A percentile compares a stretch with the other conserved stretches of the same genome.
phyloP scores from a whole-genome alignment of 2,329 filamentous ascomycete species.

The Sporothrix brunneoviolacea region DNA sequence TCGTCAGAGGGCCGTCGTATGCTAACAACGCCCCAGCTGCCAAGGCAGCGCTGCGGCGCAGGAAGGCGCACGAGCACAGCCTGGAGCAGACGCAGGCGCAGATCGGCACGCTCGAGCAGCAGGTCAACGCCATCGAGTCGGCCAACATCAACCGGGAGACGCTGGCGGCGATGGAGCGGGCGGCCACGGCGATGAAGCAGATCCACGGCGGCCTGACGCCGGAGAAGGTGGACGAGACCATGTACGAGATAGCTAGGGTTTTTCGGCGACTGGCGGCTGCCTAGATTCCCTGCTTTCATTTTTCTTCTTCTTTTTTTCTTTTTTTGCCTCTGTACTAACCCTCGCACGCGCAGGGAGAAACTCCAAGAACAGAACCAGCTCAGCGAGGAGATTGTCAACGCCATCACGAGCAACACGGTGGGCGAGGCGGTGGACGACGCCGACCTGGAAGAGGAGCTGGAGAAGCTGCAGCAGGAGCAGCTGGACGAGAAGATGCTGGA shows the following conservation, averaged over 20 bases:
- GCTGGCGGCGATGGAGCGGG: slow-evolving; percentile 85
- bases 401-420: slow-evolving; percentile 66
- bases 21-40: too few species aligned
- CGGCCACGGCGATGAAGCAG: slow-evolving; percentile 81
- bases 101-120: slow-evolving; percentile 86
- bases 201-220: slow-evolving; percentile 89
- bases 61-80: slow-evolving; percentile 89
- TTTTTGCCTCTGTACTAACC: too few species aligned
- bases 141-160: slow-evolving; percentile 99
- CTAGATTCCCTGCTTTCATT: too few species aligned
- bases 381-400: slow-evolving; percentile 84
- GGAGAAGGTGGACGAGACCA: slow-evolving; percentile 90
- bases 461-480: slow-evolving; percentile 80
- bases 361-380: slow-evolving; percentile 87
- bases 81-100: slow-evolving; percentile 86
- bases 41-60: slow-evolving; percentile 81
- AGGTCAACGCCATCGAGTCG: slow-evolving; percentile 94
- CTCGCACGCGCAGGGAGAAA: too few species aligned
- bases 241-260: too few species aligned
- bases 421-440: slow-evolving; percentile 72
- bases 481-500: slow-evolving; percentile 91
- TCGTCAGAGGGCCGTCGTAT: too few species aligned
- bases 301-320: too few species aligned
- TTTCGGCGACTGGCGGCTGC: too few species aligned
- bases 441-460: slow-evolving; percentile 80